Base-by-base conservation (phyloP, 768 basidiomycete species). In the Lyophyllum shimeji region DNA sequence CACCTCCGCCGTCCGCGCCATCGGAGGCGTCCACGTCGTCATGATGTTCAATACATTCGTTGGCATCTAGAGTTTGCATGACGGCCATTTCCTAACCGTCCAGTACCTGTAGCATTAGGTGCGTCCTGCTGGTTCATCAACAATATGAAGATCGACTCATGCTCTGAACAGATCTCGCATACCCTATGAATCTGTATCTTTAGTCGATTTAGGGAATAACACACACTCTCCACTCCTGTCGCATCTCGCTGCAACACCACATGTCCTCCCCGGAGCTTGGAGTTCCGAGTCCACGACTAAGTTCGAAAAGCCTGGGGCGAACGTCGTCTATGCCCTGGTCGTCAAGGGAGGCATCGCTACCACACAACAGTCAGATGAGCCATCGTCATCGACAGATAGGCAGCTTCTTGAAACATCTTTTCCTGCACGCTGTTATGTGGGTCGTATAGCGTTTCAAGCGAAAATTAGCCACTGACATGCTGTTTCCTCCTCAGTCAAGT, bases 1-100 rank as follows among this genome's bases (percentile, higher is more conserved):
- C 81, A 20, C 76, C 82, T 9, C 71, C 77, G 31, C 60, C 74
- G 4, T 23, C 60, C 7, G 34, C 50, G 24, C 44, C 63, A 4
- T 43, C 51, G 2, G 57, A 59, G 2, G 27, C 37, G 20, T 58
- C 58, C 25, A 15, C 43, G 21, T 58, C 48, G 48, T 49, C 48
- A 37, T 37, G 31, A 49, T 24, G 23, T 23, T 13, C 33, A 34
- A 37, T 6, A 23, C 15, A 12, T 4, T 2, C 31, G 12, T 7
- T 13, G 20, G 34, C 21, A 31, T 49, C 31, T 34, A 8, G n/a
- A 29, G 34, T 8, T 37, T 8, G 11, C 34, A 25, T 13, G 4
- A 11, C 15, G 25, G n/a, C 15, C n/a, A n/a, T n/a, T n/a, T n/a
- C 25, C 15, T 17, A 7, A 2, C 18, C 17, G 18, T n/a, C 9